Conservation (phyloP, 1,284 basidiomycete genomes). For the Wallemia hederae region DNA sequence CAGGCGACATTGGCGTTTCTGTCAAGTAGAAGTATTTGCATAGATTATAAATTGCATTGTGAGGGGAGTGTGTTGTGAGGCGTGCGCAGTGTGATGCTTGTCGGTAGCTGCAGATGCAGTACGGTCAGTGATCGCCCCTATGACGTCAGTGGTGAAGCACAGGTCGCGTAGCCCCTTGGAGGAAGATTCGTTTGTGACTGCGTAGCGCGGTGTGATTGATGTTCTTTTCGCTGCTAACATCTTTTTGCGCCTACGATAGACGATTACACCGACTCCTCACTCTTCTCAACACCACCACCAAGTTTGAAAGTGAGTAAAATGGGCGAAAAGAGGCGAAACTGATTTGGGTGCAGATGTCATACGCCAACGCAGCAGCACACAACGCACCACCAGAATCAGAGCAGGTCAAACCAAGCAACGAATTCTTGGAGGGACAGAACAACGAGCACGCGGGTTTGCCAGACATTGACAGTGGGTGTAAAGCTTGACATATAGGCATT, state of each 20-base stretch:
- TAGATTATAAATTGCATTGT: neutral
- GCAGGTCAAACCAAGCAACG: conserved; percentile 32
- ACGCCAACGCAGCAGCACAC: conserved; percentile 31
- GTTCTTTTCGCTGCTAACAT: too few species aligned
- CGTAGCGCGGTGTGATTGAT: too few species aligned
- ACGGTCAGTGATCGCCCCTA: too few species aligned
- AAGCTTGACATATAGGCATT: conserved; percentile 6
- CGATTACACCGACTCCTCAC: too few species aligned
- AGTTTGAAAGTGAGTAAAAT: neutral
- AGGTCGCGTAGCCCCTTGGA: too few species aligned
- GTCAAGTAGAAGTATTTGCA: neutral
- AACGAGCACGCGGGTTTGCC: conserved; percentile 7
- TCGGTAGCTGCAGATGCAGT: too few species aligned
- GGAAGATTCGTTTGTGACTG: too few species aligned
- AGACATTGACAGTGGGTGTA: conserved; percentile 16
- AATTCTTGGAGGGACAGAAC: conserved; percentile 28
- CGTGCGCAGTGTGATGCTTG: too few species aligned
- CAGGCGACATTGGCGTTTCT: conserved; percentile 24
- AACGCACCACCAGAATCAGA: conserved; percentile 24
- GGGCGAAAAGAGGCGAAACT: neutral
- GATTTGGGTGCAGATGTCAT: conserved; percentile 23
- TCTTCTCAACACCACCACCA: neutral
- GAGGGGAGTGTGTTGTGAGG: too few species aligned
- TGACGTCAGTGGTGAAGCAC: too few species aligned
- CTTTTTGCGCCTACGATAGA: too few species aligned